Evolutionary conservation across 345 rosid genomes (phyloP).

Genomic region (Hibiscus mutabilis): DNA sequence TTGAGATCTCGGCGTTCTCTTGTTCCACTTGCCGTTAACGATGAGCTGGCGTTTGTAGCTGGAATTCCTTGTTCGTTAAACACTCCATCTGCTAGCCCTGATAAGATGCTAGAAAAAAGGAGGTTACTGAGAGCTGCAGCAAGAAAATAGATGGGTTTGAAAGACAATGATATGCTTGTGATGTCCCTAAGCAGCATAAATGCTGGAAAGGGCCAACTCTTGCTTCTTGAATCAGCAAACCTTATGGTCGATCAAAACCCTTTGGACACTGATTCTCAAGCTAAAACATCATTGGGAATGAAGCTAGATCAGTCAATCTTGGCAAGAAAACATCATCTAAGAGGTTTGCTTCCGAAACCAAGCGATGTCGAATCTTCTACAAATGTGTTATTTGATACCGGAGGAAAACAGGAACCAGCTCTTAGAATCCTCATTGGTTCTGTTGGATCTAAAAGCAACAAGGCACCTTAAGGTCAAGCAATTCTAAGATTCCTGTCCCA

Average conservation of each 20-base stretch:
- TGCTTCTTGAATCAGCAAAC: conserved; percentile 67
- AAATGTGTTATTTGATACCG: conserved; percentile 18
- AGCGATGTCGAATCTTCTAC: conserved; percentile 15
- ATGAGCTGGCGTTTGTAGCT: conserved; percentile 89
- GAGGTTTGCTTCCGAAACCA: conserved; percentile 51
- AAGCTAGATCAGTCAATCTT: conserved; percentile 30
- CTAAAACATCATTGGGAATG: conserved; percentile 26
- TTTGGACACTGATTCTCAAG: conserved; percentile 25
- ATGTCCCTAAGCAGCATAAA: conserved; percentile 94
- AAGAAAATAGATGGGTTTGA: conserved; percentile 71
- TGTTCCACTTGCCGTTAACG: conserved; percentile 85
- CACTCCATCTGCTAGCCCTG: conserved; percentile 48
- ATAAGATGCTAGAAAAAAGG: conserved; percentile 60
- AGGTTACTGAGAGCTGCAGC: conserved; percentile 52
- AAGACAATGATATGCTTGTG: conserved; percentile 72
- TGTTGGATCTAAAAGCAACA: conserved; percentile 97
- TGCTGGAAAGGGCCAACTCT: conserved; percentile 83
- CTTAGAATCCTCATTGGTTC: conserved; percentile 89
- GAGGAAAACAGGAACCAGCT: conserved; percentile 29
- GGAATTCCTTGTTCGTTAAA: conserved; percentile 75
- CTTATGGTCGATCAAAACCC: conserved; percentile 37
- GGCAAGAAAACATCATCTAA: conserved; percentile 45
- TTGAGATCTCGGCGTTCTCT: conserved; percentile 73
- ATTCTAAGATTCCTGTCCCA: conserved; percentile 46
- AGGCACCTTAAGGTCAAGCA: conserved; percentile 69